Evolutionary conservation across 2,329 filamentous ascomycete genomes (phyloP).

Genomic region (Diaporthe citriasiana): DNA sequence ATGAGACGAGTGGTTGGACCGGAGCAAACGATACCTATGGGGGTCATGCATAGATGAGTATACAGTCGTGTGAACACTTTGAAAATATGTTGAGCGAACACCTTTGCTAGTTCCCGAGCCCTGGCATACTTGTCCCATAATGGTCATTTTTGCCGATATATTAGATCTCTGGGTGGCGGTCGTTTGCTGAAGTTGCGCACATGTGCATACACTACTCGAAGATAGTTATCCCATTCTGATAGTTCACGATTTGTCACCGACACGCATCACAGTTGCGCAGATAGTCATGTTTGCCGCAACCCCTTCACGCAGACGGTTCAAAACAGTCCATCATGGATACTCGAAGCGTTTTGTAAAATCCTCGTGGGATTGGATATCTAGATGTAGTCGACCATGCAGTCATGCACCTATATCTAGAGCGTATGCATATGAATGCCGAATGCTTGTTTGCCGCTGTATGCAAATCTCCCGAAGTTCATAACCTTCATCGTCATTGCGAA

Average conservation of each 20-base stretch:
- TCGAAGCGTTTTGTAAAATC: neutral
- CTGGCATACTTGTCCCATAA: neutral
- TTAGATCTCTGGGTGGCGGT: neutral
- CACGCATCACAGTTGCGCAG: neutral
- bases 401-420: neutral
- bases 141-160: neutral
- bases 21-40: neutral
- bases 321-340: neutral
- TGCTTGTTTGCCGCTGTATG: neutral
- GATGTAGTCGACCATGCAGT: neutral
- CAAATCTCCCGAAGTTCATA: neutral
- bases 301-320: neutral
- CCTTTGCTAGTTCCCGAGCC: neutral
- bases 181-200: no score
- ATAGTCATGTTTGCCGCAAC: neutral
- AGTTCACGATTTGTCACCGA: neutral
- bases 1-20: neutral
- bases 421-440: neutral
- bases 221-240: neutral
- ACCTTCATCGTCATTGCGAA: no score
- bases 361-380: constrained; percentile 10
- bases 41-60: neutral
- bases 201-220: no score
- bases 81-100: neutral
- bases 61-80: neutral